Base-by-base conservation (phyloP, 2,329 filamentous ascomycete genomes). In the Hymenoscyphus linearis region DNA sequence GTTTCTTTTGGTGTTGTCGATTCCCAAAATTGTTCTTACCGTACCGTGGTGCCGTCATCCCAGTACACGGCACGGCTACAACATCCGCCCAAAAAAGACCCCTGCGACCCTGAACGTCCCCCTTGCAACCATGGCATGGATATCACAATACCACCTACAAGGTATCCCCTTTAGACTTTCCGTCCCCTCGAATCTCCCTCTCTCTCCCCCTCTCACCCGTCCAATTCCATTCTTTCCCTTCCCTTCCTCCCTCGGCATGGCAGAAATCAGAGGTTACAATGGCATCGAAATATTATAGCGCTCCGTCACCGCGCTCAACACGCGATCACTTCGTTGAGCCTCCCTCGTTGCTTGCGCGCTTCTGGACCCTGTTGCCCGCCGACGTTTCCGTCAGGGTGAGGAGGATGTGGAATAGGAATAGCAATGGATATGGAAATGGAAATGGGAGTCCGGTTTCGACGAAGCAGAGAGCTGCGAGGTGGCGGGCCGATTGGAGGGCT, bases 401-500 rank as follows among this genome's bases (percentile, higher is more conserved):
- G 36, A 58, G 64, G 55, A 44, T 71, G 14, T 67, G 65, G 61
- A 65, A 69, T 57, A 54, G 64, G 10, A 59, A 62, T n/a, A 59
- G 31, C 9, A 54, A 65, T 27, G 0, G 1, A 10, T 58, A 62
- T n/a, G 60, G 31, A 10, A 59, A 62, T n/a, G 60, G 31, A 9
- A 54, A 65, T 27, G 0, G 1, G 4, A 58, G 36, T 34, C 26
- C 52, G 10, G 59, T 67, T 12, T 64, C 67, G 18, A 66, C 66
- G 10, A 40, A 60, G 13, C 36, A 54, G 27, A 59, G 62, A 57
- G 26, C n/a, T n/a, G 55, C 3, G 34, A 59, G 63, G 55, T 64
- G 62, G 69, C 85, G 84, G 67, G 66, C 85, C 70, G 76, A 77
- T 36, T 71, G 77, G 25, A 76, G 77, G 52, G 78, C 82, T n/a